Evolutionary conservation across 495 filamentous ascomycete genomes (phyloP), one percentile per base, ranked within the genome.

Genomic region (Trichoderma orchidacearum): DNA sequence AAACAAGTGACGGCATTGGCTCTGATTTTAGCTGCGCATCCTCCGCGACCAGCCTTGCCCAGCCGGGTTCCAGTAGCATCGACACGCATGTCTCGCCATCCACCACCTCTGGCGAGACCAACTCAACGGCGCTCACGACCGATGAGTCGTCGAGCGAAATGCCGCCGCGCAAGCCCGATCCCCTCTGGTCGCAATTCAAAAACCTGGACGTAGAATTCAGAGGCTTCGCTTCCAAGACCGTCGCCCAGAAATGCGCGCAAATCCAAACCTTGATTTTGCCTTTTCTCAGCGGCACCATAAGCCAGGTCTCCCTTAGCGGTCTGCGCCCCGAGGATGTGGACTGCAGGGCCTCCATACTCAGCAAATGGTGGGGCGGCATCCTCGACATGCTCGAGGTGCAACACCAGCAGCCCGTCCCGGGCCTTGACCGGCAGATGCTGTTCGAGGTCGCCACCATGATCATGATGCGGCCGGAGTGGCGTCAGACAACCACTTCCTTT

Each of bases 321-420:
- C 58, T 76, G 18, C 72, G 80, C 30, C 77, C 89, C 5, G 93
- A 96, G 73, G 90, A 96, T 65, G 68, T 97, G 38, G 93, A 98
- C 58, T 81, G 88, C 32, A 77, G 93, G 56, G 80, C 87, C 4
- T 82, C 82, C 34, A 86, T 94, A 32, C 73, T 97, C 38, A 90
- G 95, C 63, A 93, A 89, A 65, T 98, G 93, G 93, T 98, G 93
- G 93, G 88, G 80, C 34, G 91, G 85, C 7, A 76, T 98, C 48
- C 70, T 97, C 41, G 89, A 91, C 56, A 83, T 96, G 75, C 78
- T 96, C 41, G 84, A 90, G 63, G 85, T 68, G 31, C 64, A 67
- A 59, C 70, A 58, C 58, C 86, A 66, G 55, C 66, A 68, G 53
- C 63, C 69, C 0, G 64, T 70, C 18, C 60, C 69, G 5, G 68